Conservation (phyloP, 2,329 filamentous ascomycete species). For the Talaromyces pinophilus region DNA sequence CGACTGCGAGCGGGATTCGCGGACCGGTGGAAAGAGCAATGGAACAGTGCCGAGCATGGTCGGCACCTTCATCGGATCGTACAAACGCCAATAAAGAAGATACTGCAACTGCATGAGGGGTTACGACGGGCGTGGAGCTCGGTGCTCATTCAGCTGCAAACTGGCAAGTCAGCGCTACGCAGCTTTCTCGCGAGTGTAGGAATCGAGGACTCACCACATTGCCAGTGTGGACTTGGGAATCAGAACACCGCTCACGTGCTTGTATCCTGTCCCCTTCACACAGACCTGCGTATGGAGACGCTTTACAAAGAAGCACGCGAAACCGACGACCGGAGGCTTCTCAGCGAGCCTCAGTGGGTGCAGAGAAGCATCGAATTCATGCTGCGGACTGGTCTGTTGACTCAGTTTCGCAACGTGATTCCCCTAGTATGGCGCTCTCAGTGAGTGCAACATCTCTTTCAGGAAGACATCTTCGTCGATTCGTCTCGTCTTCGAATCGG, state of each 20-base stretch:
- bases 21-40: constrained; percentile 4
- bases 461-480: neutral
- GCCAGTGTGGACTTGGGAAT: neutral
- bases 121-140: constrained; percentile 2
- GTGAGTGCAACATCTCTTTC: neutral
- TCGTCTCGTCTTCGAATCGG: neutral
- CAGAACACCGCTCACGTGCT: neutral
- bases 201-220: neutral
- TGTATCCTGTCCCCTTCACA: neutral
- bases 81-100: neutral
- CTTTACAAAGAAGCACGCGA: neutral
- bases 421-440: neutral
- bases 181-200: neutral
- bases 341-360: neutral
- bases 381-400: neutral
- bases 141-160: neutral
- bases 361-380: neutral
- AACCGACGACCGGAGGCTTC: neutral
- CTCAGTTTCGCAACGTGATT: neutral
- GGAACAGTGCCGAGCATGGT: neutral
- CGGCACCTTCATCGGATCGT: neutral
- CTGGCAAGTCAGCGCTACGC: neutral
- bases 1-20: neutral
- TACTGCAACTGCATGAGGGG: neutral
- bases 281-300: neutral